Conservation (phyloP, 306 rosid species). For the Comarum palustre region DNA sequence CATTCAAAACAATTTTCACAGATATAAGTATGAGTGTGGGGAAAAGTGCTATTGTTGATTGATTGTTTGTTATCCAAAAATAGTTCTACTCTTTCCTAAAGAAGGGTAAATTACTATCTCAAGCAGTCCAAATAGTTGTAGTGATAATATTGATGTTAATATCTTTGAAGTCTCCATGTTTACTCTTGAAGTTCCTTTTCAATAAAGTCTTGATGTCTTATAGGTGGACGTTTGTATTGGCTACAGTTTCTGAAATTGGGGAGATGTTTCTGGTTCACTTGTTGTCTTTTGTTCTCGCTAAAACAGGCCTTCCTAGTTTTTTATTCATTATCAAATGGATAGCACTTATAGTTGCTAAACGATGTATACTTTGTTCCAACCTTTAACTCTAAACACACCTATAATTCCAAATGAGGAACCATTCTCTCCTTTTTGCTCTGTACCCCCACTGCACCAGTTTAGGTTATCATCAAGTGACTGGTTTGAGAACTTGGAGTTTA, state of each 20-base stretch:
- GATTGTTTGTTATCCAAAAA: not conserved
- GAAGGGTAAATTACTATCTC: not conserved
- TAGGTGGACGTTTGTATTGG: not conserved
- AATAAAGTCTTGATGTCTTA: not conserved
- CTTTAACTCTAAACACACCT: not conserved
- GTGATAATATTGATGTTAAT: not conserved
- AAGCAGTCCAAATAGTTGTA: not conserved
- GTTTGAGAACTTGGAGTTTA: conserved; percentile 27
- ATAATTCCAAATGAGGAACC: not conserved
- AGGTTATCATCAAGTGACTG: too few species aligned
- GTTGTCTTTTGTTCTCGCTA: not conserved
- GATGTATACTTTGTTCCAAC: not conserved
- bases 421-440: not conserved
- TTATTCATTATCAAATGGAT: not conserved
- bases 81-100: not conserved
- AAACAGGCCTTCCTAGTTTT: not conserved
- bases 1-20: not conserved
- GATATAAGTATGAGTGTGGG: not conserved
- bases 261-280: not conserved
- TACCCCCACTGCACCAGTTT: not conserved
- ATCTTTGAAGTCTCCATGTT: not conserved
- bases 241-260: not conserved
- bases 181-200: not conserved
- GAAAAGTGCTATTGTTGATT: not conserved
- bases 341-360: not conserved